A percentile compares a stretch with the other conserved stretches of the same genome.
Evolutionary conservation across 352 stramenopile genomes (phyloP).

Genomic region (Pilasporangium apinafurcum): DNA sequence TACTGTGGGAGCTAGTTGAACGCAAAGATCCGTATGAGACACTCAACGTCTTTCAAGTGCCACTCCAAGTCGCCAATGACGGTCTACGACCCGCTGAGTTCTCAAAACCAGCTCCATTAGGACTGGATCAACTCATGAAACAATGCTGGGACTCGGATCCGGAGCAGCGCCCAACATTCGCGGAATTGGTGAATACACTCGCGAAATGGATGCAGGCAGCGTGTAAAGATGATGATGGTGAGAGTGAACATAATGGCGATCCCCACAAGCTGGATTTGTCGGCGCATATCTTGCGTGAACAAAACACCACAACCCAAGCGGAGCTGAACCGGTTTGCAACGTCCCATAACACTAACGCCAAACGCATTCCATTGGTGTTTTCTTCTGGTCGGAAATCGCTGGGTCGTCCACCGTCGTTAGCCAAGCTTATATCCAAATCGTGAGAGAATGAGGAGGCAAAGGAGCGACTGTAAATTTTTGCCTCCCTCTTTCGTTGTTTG

Average conservation of each 20-base stretch:
- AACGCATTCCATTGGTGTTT: constrained; percentile 52
- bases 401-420: constrained; percentile 4
- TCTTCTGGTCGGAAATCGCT: constrained; percentile 25
- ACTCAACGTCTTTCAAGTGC: constrained; percentile 75
- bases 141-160: constrained; percentile 70
- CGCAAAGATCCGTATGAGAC: constrained; percentile 65
- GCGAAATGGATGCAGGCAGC: constrained; percentile 39
- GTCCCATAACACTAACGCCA: constrained; percentile 52
- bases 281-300: constrained; percentile 42
- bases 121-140: constrained; percentile 63
- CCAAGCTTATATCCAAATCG: no score
- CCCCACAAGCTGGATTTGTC: constrained; percentile 37
- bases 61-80: constrained; percentile 62
- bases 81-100: constrained; percentile 50
- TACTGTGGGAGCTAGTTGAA: constrained; percentile 73
- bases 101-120: constrained; percentile 35
- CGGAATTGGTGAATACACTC: constrained; percentile 50
- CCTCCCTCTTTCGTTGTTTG: no score
- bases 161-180: constrained; percentile 57
- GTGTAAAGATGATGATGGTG: constrained; percentile 8
- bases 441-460: constrained; percentile 8
- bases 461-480: no score
- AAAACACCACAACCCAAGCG: constrained; percentile 29
- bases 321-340: constrained; percentile 57
- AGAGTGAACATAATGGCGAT: constrained; percentile 6